Percentiles rank a stretch among this genome's conserved stretches.
phyloP scores from a whole-genome alignment of 2,329 filamentous ascomycete species.

The Conoideocrella luteorostrata region DNA sequence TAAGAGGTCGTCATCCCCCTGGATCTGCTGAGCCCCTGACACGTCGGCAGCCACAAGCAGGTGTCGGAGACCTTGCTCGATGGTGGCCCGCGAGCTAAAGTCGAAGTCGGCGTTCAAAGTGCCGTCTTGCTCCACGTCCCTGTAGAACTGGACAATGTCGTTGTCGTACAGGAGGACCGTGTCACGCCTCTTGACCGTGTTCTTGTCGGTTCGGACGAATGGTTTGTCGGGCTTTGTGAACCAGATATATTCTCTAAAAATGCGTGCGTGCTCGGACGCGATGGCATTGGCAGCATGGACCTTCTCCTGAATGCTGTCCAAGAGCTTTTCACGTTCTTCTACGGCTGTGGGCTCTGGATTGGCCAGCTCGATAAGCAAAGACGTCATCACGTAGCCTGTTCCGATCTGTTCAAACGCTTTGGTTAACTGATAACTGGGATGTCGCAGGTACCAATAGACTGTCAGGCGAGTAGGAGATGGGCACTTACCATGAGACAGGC shows the following conservation, averaged over 20 bases:
- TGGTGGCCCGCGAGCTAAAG: no score
- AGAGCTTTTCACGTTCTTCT: conserved; percentile 16
- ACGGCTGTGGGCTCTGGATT: conserved; percentile 10
- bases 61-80: no score
- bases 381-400: conserved; percentile 20
- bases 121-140: no score
- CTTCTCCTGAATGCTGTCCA: conserved; percentile 38
- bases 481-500: conserved; percentile 21
- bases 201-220: conserved; percentile 39
- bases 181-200: conserved; percentile 33
- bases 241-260: conserved; percentile 31
- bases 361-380: conserved; percentile 21
- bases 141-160: conserved; percentile 44
- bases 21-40: no score
- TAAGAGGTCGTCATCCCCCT: no score
- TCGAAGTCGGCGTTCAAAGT: no score
- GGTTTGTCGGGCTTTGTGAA: conserved; percentile 35
- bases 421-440: no score
- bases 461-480: no score
- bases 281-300: no score
- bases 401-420: no score
- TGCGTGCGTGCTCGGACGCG: conserved; percentile 35
- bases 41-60: no score
- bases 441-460: no score
- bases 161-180: conserved; percentile 33